Conservation (phyloP, 2,329 filamentous ascomycete genomes). For the Aspergillus ochraceoroseus region DNA sequence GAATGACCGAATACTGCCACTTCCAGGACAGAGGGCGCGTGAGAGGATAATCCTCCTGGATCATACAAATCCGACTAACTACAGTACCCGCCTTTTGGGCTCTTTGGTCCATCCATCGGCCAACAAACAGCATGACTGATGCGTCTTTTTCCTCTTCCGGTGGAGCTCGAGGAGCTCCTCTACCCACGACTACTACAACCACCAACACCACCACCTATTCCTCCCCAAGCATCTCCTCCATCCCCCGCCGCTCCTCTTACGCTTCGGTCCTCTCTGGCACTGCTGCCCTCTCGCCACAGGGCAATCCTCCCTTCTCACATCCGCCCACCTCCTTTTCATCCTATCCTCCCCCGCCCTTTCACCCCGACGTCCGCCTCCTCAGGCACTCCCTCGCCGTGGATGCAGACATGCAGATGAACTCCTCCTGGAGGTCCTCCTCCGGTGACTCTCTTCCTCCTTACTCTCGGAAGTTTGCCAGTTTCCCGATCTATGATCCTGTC, state of each 20-base stretch:
- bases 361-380: conserved; percentile 31
- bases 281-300: conserved; percentile 38
- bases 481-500: conserved; percentile 29
- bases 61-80: conserved; percentile 3
- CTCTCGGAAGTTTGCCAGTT: conserved; percentile 45
- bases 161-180: conserved; percentile 35
- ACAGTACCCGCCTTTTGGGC: conserved; percentile 13
- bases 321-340: conserved; percentile 40
- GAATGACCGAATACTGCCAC: conserved; percentile 2
- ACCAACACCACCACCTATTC: conserved; percentile 31
- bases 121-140: conserved; percentile 43
- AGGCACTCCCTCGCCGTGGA: conserved; percentile 44
- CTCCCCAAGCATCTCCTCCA: conserved; percentile 34
- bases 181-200: conserved; percentile 22
- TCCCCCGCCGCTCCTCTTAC: conserved; percentile 55
- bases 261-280: conserved; percentile 57
- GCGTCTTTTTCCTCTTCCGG: conserved; percentile 40
- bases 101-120: conserved; percentile 19
- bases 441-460: conserved; percentile 43
- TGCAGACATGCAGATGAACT: conserved; percentile 48
- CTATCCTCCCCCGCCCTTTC: conserved; percentile 36
- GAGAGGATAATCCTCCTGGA: too few species aligned
- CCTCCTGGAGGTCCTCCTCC: conserved; percentile 44
- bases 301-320: conserved; percentile 50
- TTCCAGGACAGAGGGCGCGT: conserved; percentile 7